Base-by-base conservation (phyloP, 2,329 filamentous ascomycete genomes). In the Dendryphion nanum region DNA sequence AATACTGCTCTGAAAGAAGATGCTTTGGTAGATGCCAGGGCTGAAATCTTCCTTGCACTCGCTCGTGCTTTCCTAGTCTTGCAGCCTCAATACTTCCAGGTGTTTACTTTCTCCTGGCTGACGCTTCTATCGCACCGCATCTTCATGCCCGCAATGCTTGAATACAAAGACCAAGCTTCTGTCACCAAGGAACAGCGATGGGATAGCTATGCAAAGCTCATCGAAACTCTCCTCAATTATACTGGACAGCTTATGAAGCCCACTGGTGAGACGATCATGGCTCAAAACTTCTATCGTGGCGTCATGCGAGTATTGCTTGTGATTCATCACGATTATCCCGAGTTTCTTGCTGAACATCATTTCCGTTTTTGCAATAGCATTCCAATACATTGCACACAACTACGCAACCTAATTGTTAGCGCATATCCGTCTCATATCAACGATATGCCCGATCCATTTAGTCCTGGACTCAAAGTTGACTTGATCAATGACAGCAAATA, bases 291-390 rank as follows among this genome's bases (percentile, higher is more conserved):
- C 44, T 96, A 95, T 64, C 83, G 88, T 44, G 89, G 85, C 6
- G 81, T 86, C 2, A 72, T 95, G 33, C 89, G 94, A 58, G 79
- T 96, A 42, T 71, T 97, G 38, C 72, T 95, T 21, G 78, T 95
- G 36, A 72, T 98, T 37, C 87, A 95, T 51, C 93, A 97, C 59
- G 93, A 98, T 64, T 97, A 89, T 66, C 86, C 91, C 0, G 89
- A 96, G 40, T 98, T 95, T 65, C 71, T 98, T 29, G 85, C 87
- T 5, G 87, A 90, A 53, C 89, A 95, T 63, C 87, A 95, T 59
- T 81, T 87, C 50, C 80, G 82, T 50, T 79, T 98, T 36, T 89
- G 85, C 69, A 83, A 86, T 52, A 82, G 81, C 56, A 85, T 97
- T 41, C 87, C 90, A 2, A 79, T 82, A 35, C 85, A 93, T 57